These are phyloP conservation scores for Trichoderma koningiopsis DNA, from an alignment of 2,329 filamentous ascomycete species.

Conservation along the genomic window DNA sequence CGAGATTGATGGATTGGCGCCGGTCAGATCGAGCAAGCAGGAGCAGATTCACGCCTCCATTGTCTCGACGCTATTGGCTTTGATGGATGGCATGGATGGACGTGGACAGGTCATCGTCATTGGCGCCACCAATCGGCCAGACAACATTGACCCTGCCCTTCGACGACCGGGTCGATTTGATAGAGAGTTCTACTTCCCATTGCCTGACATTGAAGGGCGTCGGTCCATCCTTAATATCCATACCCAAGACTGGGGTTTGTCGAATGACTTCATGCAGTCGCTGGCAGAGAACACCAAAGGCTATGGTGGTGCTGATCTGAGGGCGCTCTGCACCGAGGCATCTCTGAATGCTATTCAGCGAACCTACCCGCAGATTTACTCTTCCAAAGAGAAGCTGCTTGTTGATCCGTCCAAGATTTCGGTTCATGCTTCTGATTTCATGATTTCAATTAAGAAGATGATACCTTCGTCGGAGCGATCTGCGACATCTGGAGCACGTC, in stretches of 20 bases:
- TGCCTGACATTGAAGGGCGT: conserved; percentile 79
- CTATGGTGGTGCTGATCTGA: conserved; percentile 92
- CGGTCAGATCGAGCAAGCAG: conserved; percentile 95
- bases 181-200: conserved; percentile 95
- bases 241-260: conserved; percentile 88
- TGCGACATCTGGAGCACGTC: conserved; percentile 78
- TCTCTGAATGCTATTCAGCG: conserved; percentile 94
- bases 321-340: conserved; percentile 93
- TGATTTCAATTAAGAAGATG: conserved; percentile 95
- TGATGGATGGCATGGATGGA: conserved; percentile 99
- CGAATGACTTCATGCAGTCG: conserved; percentile 76
- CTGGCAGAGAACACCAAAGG: conserved; percentile 90
- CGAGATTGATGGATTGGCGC: conserved; percentile 95
- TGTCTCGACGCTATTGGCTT: conserved; percentile 85
- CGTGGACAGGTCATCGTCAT: conserved; percentile 98
- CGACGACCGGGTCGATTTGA: conserved; percentile 93
- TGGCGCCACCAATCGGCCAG: conserved; percentile 94
- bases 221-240: conserved; percentile 92
- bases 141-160: conserved; percentile 95
- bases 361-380: conserved; percentile 95
- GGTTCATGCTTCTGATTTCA: conserved; percentile 91
- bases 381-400: conserved; percentile 82
- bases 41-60: conserved; percentile 99
- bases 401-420: conserved; percentile 84
- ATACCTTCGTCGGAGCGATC: conserved; percentile 92